A percentile compares a stretch with the other conserved stretches of the same genome.
These are phyloP conservation scores for Dactylorhiza incarnata DNA, from an alignment of 106 monocot species.

Conservation along the genomic window DNA sequence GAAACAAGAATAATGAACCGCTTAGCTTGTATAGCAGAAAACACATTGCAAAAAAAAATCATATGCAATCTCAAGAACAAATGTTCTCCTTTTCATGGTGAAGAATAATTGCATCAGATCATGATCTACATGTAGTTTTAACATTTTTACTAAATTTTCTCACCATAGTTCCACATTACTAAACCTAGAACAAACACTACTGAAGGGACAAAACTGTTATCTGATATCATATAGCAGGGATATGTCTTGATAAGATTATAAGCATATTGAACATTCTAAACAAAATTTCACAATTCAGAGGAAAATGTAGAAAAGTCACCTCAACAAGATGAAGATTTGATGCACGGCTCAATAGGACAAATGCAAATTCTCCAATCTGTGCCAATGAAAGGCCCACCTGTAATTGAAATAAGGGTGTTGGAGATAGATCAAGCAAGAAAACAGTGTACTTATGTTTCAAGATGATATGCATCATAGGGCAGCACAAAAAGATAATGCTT, in stretches of 20 bases:
- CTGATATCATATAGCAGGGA: background rate
- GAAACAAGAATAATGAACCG: background rate
- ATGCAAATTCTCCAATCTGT: slow-evolving; percentile 98
- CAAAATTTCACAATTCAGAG: background rate
- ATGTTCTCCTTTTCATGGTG: background rate
- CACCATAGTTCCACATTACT: too few relatives aligned
- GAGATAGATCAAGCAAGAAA: background rate
- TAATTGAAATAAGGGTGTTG: background rate
- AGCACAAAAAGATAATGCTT: slow-evolving; percentile 19
- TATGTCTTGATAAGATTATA: background rate
- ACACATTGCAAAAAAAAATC: background rate
- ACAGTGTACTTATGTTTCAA: background rate
- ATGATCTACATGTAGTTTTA: background rate
- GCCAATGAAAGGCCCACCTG: slow-evolving; percentile 90
- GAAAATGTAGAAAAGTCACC: slow-evolving; percentile 25
- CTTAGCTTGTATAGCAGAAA: background rate
- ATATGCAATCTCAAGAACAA: background rate
- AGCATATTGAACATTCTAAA: background rate
- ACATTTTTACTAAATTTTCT: background rate
- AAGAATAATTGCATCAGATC: background rate
- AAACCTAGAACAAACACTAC: too few relatives aligned
- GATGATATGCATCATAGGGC: background rate
- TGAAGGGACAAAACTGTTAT: background rate
- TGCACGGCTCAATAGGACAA: slow-evolving; percentile 91
- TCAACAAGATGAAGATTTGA: slow-evolving; percentile 96